phyloP scores from a whole-genome alignment of 2,329 filamentous ascomycete species.

The Fusarium zealandicum region DNA sequence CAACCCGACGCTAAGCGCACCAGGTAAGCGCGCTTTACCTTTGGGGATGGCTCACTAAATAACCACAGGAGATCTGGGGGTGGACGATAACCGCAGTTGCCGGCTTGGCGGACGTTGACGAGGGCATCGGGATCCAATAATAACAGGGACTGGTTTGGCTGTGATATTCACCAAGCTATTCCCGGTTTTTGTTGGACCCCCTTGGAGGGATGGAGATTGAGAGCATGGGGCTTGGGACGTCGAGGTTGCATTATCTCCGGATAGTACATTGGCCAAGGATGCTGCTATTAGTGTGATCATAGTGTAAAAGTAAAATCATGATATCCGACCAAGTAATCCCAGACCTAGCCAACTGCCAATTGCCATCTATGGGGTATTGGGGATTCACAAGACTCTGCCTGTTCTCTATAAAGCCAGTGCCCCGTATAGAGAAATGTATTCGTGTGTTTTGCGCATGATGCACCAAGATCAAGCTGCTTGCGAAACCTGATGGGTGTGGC shows the following conservation, averaged over 20 bases:
- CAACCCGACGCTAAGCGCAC: too few species aligned
- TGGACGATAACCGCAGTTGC: constrained; percentile 24
- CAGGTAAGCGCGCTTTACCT: too few species aligned
- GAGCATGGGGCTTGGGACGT: background rate
- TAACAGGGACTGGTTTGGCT: too few species aligned
- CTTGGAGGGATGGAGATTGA: constrained; percentile 1
- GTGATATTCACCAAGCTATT: too few species aligned
- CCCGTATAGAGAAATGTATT: background rate
- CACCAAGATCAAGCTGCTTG: background rate
- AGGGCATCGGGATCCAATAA: too few species aligned
- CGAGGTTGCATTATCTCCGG: background rate
- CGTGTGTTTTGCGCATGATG: constrained; percentile 1
- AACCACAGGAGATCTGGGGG: background rate
- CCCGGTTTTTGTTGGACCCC: too few species aligned
- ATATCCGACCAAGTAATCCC: too few species aligned
- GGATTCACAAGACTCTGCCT: background rate
- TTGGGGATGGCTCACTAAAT: too few species aligned
- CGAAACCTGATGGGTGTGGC: background rate
- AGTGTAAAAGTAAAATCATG: too few species aligned
- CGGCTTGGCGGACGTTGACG: constrained; percentile 33
- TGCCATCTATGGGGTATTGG: background rate
- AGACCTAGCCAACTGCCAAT: too few species aligned
- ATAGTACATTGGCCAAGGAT: too few species aligned
- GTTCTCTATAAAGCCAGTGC: background rate
- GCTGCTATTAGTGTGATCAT: background rate